Conservation (phyloP, 768 basidiomycete genomes). For the Sporobolomyces roseus region DNA sequence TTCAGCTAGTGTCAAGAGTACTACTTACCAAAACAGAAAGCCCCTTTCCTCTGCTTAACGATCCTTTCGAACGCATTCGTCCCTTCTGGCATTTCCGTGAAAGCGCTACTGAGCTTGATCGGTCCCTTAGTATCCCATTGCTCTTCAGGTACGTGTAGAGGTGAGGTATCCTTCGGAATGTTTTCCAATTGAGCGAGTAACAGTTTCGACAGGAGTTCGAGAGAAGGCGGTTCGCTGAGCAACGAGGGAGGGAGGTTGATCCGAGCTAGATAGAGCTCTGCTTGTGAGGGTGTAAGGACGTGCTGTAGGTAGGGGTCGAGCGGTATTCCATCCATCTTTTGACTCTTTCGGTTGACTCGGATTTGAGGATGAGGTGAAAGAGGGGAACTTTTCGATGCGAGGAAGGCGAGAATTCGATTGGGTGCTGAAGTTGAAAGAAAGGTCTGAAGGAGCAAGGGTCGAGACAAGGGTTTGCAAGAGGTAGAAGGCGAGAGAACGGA, state of each 20-base stretch:
- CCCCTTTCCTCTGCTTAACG: conserved; percentile 21
- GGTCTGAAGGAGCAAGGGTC: too few relatives aligned
- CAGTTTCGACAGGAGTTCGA: conserved; percentile 13
- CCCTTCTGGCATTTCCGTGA: conserved; percentile 20
- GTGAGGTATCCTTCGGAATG: conserved; percentile 31
- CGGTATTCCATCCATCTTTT: conserved; percentile 5
- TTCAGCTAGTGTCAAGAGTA: neutral
- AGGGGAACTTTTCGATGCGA: too few relatives aligned
- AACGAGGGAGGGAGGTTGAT: conserved; percentile 8
- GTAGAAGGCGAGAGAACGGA: too few relatives aligned
- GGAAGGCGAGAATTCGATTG: too few relatives aligned
- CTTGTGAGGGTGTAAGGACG: neutral
- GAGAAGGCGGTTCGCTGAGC: neutral
- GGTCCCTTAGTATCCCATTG: conserved; percentile 13
- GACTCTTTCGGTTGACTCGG: too few relatives aligned
- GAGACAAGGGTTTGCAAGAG: too few relatives aligned
- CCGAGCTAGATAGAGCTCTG: conserved; percentile 11
- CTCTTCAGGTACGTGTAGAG: conserved; percentile 26
- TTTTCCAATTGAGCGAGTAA: conserved; percentile 21
- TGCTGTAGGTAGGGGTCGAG: conserved; percentile 12
- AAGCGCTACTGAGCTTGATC: conserved; percentile 2
- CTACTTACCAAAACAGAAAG: conserved; percentile 29
- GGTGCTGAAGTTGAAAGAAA: too few relatives aligned
- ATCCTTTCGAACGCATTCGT: conserved; percentile 15
- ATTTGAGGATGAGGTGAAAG: too few relatives aligned